Evolutionary conservation across 169 alveolate species (phyloP).

Genomic region (Plasmodium sp.): DNA sequence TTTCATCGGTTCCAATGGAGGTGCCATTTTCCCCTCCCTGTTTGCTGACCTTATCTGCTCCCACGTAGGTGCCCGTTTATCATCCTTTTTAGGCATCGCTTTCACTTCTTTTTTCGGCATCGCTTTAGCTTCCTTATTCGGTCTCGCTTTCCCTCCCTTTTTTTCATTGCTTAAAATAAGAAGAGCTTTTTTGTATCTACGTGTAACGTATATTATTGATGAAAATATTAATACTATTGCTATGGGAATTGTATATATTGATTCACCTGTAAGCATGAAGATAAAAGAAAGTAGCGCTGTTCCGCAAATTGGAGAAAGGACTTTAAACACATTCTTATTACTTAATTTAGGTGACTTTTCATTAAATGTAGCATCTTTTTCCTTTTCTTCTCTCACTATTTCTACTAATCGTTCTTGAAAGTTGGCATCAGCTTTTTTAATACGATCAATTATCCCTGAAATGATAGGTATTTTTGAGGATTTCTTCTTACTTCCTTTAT

Average conservation of each 20-base stretch:
- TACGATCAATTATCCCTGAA: not conserved
- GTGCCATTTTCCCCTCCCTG: no score
- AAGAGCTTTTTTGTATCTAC: not conserved
- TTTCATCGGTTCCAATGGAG: no score
- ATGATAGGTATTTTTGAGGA: not conserved
- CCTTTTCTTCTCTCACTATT: not conserved
- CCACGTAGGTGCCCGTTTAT: no score
- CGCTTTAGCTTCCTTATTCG: not conserved
- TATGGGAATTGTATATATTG: not conserved
- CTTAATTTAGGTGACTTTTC: not conserved
- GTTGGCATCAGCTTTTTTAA: not conserved
- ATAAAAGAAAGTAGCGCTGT: not conserved
- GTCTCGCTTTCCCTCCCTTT: not conserved
- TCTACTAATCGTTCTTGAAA: not conserved
- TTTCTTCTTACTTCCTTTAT: not conserved
- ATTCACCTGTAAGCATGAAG: not conserved
- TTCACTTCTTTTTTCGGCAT: not conserved
- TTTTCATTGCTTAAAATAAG: not conserved
- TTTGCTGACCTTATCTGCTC: no score
- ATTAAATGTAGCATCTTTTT: not conserved
- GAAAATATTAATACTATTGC: not conserved
- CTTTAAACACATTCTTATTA: not conserved
- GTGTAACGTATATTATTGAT: not conserved
- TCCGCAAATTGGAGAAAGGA: not conserved
- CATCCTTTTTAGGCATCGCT: not conserved